Evolutionary conservation across 805 yeast genomes (phyloP), one percentile per base, ranked within the genome.

Genomic region (Kodamaea hsintzibuensis): DNA sequence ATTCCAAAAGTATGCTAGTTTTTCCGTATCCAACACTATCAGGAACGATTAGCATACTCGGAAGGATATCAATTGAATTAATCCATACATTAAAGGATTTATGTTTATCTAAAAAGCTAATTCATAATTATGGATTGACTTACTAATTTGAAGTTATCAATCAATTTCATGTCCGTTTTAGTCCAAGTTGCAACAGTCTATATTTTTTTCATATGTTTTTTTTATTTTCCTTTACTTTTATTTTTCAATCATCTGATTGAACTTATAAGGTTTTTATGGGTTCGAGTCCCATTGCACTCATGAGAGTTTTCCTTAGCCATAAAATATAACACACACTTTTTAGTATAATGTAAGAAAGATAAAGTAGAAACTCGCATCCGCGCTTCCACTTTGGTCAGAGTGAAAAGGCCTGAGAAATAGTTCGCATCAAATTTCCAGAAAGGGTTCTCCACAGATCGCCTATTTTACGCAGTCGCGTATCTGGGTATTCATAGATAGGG

Each of bases 1-100:
- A 12, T 74, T 74, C 64, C 59, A 72, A 58, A 66, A 64, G 57
- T 73, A 71, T 55, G 75, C 77, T 1, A 70, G 77, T 2, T 73
- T 73, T 57, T 72, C 78, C 35, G 69, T 73, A 59, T 56, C 66
- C 42, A 71, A 69, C 60, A 74, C 78, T 4, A 58, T 69, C 57
- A 4, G n/a, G 9, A 19, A 17, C 18, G 74, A 68, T 42, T 13
- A 19, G 7, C 30, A 14, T 12, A 17, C 10, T 49, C 10, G 17
- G 13, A 38, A 16, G n/a, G 1, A n/a, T n/a, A n/a, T n/a, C n/a
- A n/a, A n/a, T n/a, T 22, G 25, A 22, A 22, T 22, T 6, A 22
- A 22, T n/a, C n/a, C n/a, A n/a, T n/a, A n/a, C n/a, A n/a, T n/a
- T 4, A 22, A 22, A 22, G 6, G 25, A 22, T 22, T 22, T 22